Evolutionary conservation across 805 yeast species (phyloP), one percentile per base, ranked within the genome.

Genomic region (Yarrowia sp.): DNA sequence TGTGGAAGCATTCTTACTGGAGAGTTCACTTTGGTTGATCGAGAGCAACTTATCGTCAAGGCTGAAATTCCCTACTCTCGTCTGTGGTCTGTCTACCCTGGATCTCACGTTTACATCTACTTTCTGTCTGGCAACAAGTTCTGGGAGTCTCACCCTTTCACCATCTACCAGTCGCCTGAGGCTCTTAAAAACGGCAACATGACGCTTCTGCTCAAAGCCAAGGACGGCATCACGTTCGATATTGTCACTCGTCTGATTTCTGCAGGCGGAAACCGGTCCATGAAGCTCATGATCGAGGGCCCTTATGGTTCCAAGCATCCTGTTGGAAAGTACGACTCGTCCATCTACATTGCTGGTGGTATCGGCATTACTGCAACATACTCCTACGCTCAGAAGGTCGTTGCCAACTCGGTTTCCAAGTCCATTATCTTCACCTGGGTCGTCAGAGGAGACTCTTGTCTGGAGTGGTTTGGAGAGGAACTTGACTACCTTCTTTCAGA

Each of bases 81-180:
- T 2, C 69, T 68, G 55, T 81, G 85, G 79, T 74, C 74, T 36
- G 74, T 79, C 19, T 73, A 68, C 63, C 86, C 90, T 2, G 87
- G 89, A 21, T 75, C 80, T 14, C 82, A 74, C 69, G 83, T 79
- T 0, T 87, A 77, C 68, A 72, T 88, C 32, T 80, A 85, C 73
- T 84, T 86, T 70, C 64, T 85, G 63, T 74, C 81, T 35, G 77
- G 80, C 18, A 69, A 73, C 3, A 73, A 78, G 41, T 84, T 85
- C 71, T 85, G 86, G 85, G 90, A 87, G 70, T 82, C 87, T 2
- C 91, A 87, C 71, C 93, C 93, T 3, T 87, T 88, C 73, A 85
- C 92, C 8, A 53, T 73, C 12, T 60, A 62, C 31, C 59, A 62
- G 32, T 47, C 64, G 3, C 65, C 66, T 2, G 47, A 44, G 10